Evolutionary conservation across 1,284 basidiomycete genomes (phyloP), one percentile per base, ranked within the genome.

Genomic region (Neonothopanus nambi): DNA sequence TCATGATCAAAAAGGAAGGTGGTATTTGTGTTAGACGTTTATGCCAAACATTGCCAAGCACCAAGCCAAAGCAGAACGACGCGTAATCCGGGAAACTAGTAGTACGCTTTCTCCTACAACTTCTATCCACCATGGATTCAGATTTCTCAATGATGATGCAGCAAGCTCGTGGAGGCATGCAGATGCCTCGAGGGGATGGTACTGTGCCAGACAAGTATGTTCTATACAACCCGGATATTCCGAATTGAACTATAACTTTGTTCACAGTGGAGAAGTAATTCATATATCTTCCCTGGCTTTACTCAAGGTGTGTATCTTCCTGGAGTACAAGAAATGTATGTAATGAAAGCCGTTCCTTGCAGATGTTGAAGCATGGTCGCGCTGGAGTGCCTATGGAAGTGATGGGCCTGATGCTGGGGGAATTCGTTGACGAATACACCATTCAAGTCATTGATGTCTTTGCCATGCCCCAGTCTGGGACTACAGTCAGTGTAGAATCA

Each of bases 381-480:
- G 96, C 97, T 26, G 97, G 97, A 62, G 97, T 99, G 35, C 97
- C 97, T 11, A 97, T 99, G 92, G 97, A 99, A 74, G 97, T 99
- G 64, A 99, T 99, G 97, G 97, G 97, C 61, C 84, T 99, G 54
- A 96, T 99, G 93, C 81, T 99, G 24, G 97, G 97, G 23, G 95
- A 98, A 69, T 99, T 99, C 63, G 93, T 99, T 44, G 97, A 99
- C 75, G 97, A 99, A 68, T 99, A 98, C 75, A 98, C 95, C 0
- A 91, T 96, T 18, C 89, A 96, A 69, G 95, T 98, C 51, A 91
- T 98, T 67, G 97, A 99, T 68, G 97, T 99, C 58, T 99, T 99
- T 67, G 97, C 97, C 42, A 99, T 99, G 97, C 97, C 97, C 33
- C 97, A 99, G 67, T 95, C 93, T 17, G 97, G 97, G 60, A 99